A percentile compares a stretch with the other conserved stretches of the same genome.
Evolutionary conservation across 495 filamentous ascomycete genomes (phyloP).

Genomic region (Cercophora newfieldiana): DNA sequence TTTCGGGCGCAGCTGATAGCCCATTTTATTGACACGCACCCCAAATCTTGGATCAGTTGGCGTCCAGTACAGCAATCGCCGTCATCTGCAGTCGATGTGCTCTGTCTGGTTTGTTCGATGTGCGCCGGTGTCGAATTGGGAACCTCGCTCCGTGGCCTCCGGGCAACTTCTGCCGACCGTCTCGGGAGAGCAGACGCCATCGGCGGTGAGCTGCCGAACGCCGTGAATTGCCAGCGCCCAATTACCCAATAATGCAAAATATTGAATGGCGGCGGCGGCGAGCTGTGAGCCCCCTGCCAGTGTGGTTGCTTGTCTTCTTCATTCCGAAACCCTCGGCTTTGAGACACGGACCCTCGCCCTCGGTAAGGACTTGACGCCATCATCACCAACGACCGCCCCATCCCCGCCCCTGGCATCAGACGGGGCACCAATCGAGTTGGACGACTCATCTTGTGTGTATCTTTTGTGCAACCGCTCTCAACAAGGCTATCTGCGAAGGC

Average conservation of each 20-base stretch:
- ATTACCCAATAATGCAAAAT: not conserved
- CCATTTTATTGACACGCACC: constrained; percentile 28
- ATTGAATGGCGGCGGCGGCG: constrained; percentile 8
- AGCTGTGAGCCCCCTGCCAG: constrained; percentile 4
- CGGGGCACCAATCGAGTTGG: constrained; percentile 6
- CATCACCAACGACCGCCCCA: constrained; percentile 1
- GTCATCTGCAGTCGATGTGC: constrained; percentile 1
- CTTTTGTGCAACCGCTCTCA: constrained; percentile 20
- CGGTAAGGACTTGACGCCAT: constrained; percentile 16
- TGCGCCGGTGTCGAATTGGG: not conserved
- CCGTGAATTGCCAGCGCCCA: constrained; percentile 13
- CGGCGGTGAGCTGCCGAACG: constrained; percentile 14
- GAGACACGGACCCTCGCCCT: constrained; percentile 21
- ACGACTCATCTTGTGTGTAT: constrained; percentile 20
- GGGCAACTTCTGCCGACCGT: not conserved
- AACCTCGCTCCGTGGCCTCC: not conserved
- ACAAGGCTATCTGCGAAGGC: constrained; percentile 24
- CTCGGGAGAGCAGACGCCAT: not conserved
- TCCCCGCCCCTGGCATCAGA: not conserved
- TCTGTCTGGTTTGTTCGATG: not conserved
- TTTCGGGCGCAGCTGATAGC: constrained; percentile 39
- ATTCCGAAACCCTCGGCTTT: constrained; percentile 13
- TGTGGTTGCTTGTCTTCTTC: constrained; percentile 7
- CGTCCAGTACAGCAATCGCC: constrained; percentile 20
- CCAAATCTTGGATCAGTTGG: constrained; percentile 15